Evolutionary conservation across 1,139 yeast genomes (phyloP), one percentile per base, ranked within the genome.

Genomic region (Pichia sp.): DNA sequence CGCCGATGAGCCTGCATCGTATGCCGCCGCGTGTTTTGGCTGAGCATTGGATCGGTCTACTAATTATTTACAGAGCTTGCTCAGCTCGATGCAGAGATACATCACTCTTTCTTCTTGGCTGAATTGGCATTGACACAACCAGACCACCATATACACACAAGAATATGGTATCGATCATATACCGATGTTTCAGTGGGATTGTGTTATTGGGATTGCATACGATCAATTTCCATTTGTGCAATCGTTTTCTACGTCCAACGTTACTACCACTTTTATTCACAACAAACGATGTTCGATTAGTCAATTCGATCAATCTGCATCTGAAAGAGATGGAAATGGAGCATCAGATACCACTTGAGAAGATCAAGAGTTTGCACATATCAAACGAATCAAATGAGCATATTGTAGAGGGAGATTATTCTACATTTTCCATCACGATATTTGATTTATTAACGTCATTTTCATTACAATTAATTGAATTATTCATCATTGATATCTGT

Each of bases 401-500:
- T n/a, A n/a, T n/a, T n/a, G n/a, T n/a, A 28, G n/a, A 28, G 20
- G 37, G 11, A 3, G 5, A 17, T 6, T 11, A 14, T 20, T 31
- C 34, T 4, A 36, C 17, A 3, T 37, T 36, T 19, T 30, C 21
- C 3, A 46, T 49, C 27, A 17, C 52, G 1, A 34, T 57, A 14
- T 59, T 63, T 45, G 54, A 59, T 40, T 12, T 57, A 11, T 50
- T 62, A 4, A 44, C 58, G 15, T 56, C 66, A 4, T 51, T 62
- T 10, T 55, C 61, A 12, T 42, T 62, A 14, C 60, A 61, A 35
- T 46, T 62, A 17, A 55, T 61, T 4, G 53, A 42, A 18, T 44
- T 65, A 21, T 62, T 63, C 19, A 46, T 64, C 14, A 51, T 57
- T 37, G 67, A 64, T 37, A 58, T 62, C 24, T 40, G 55, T 12